phyloP scores from a whole-genome alignment of 129 eudicot genomes.

The Pseudognaphalium luteoalbum region DNA sequence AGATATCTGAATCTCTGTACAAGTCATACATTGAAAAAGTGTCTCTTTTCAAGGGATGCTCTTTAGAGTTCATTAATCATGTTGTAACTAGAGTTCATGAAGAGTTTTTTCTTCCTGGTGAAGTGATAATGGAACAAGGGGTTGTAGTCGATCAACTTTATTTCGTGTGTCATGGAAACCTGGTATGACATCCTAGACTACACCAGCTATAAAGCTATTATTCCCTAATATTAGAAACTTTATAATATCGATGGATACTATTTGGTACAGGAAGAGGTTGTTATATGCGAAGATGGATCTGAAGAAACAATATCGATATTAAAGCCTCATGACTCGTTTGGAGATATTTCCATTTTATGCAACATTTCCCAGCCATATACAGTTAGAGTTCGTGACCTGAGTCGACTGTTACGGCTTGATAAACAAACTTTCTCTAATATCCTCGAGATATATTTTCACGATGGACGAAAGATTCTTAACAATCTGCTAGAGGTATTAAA shows the following conservation, averaged over 20 bases:
- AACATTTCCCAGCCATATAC: conserved; percentile 91
- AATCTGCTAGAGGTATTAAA: conserved; percentile 75
- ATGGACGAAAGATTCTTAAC: conserved; percentile 70
- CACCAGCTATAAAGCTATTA: background rate
- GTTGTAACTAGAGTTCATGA: conserved; percentile 71
- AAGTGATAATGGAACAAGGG: conserved; percentile 75
- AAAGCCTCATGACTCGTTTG: conserved; percentile 63
- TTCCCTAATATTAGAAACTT: too few species aligned
- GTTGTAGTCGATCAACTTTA: conserved; percentile 73
- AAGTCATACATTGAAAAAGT: conserved; percentile 46
- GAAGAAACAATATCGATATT: conserved; percentile 40
- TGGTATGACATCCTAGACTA: conserved; percentile 39
- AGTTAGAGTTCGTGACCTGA: conserved; percentile 72
- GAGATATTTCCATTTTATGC: conserved; percentile 84
- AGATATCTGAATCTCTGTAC: conserved; percentile 61
- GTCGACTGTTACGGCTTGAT: conserved; percentile 82
- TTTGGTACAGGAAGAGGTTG: conserved; percentile 72
- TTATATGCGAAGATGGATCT: conserved; percentile 60
- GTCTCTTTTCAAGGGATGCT: conserved; percentile 69
- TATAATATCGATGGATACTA: background rate
- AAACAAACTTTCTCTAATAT: conserved; percentile 78
- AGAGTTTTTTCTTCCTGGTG: conserved; percentile 81
- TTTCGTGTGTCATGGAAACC: conserved; percentile 59
- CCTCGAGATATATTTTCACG: conserved; percentile 83
- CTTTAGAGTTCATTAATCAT: conserved; percentile 67